These are phyloP conservation scores for Colletotrichum destructivum DNA, from an alignment of 2,329 filamentous ascomycete species.

Conservation along the genomic window DNA sequence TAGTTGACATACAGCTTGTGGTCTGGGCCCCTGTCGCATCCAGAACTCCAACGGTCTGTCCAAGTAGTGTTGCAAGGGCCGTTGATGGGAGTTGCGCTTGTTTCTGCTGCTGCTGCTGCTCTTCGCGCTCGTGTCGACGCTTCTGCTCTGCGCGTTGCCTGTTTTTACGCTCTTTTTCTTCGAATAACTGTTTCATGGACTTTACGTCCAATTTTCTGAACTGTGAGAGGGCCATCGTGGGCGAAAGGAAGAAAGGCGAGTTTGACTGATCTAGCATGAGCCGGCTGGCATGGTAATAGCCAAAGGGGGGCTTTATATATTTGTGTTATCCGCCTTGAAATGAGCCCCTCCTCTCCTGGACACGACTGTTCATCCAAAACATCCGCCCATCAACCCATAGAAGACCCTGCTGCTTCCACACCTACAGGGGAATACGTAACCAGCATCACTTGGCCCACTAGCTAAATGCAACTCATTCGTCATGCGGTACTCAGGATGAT, in stretches of 20 bases:
- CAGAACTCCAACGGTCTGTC: no score
- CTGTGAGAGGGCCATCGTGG: not conserved
- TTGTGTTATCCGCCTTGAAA: not conserved
- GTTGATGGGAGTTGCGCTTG: no score
- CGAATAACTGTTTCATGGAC: slow-evolving; percentile 1
- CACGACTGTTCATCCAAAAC: not conserved
- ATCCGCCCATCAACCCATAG: not conserved
- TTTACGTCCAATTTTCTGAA: not conserved
- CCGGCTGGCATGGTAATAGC: not conserved
- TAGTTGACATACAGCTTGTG: no score
- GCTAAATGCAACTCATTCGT: not conserved
- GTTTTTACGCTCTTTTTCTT: slow-evolving; percentile 8
- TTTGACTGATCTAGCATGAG: slow-evolving; percentile 4
- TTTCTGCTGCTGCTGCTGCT: no score
- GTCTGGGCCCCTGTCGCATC: no score
- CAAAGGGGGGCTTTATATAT: slow-evolving; percentile 9
- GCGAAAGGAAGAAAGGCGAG: not conserved
- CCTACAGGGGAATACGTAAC: not conserved
- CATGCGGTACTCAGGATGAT: not conserved
- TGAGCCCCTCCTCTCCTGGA: not conserved
- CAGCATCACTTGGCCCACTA: not conserved
- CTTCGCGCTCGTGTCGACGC: not conserved
- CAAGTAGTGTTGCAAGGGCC: no score
- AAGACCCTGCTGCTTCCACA: slow-evolving; percentile 1
- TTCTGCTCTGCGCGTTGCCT: slow-evolving; percentile 2